A percentile compares a stretch with the other conserved stretches of the same genome.
These are phyloP conservation scores for Cladochytrium replicatum DNA, from an alignment of 192 early-diverging fungal species.

Conservation along the genomic window DNA sequence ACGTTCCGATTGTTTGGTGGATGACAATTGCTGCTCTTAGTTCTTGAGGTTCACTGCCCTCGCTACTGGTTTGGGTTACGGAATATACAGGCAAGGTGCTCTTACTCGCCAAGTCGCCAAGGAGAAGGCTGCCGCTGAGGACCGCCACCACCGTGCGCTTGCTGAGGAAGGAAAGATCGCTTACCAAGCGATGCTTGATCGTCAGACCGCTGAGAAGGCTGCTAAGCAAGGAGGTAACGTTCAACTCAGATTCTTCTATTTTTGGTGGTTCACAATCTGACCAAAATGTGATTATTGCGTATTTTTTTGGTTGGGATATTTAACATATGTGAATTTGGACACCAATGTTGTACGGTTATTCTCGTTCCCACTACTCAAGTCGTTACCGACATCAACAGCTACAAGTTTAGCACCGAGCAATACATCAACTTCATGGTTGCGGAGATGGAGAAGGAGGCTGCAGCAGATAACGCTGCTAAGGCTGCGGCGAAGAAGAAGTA, in stretches of 20 bases:
- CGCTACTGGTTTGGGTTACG: neutral
- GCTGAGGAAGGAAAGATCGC: slow-evolving; percentile 2
- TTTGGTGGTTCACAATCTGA: slow-evolving; percentile 1
- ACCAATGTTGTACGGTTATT: neutral
- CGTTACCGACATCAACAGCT: slow-evolving; percentile 1
- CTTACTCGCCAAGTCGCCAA: neutral
- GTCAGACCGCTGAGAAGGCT: neutral
- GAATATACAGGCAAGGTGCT: neutral
- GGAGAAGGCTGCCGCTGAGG: neutral
- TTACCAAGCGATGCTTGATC: neutral
- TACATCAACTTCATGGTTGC: slow-evolving; percentile 2
- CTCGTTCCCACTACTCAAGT: neutral
- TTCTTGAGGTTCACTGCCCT: neutral
- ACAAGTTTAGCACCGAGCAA: slow-evolving; percentile 1
- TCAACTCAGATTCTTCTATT: slow-evolving; percentile 10
- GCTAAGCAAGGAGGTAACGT: slow-evolving; percentile 4
- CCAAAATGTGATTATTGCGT: no score
- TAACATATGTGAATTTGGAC: no score
- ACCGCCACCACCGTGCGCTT: neutral
- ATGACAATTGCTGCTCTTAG: neutral
- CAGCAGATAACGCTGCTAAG: neutral
- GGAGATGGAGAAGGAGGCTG: neutral
- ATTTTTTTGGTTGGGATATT: no score
- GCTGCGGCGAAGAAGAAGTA: neutral
- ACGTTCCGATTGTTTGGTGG: neutral